phyloP scores from a whole-genome alignment of 192 early-diverging fungal species.

The Backusella macrospora region DNA sequence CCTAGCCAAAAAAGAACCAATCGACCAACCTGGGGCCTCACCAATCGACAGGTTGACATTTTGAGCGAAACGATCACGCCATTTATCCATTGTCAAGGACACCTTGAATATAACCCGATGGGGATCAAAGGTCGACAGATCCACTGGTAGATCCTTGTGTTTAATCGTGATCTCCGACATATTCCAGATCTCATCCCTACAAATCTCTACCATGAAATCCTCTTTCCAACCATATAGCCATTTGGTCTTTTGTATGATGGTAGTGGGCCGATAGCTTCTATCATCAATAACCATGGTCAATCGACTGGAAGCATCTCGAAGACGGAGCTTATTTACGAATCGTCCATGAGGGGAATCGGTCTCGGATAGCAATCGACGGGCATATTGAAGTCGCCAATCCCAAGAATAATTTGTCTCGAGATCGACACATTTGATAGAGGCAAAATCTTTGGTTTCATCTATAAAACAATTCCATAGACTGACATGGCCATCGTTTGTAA shows the following conservation, averaged over 20 bases:
- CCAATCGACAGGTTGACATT: slow-evolving; percentile 42
- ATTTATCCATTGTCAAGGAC: slow-evolving; percentile 31
- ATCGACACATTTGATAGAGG: slow-evolving; percentile 31
- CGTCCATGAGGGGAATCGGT: slow-evolving; percentile 35
- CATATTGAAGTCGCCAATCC: slow-evolving; percentile 36
- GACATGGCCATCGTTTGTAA: slow-evolving; percentile 37
- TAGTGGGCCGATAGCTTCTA: slow-evolving; percentile 20
- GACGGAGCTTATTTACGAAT: slow-evolving; percentile 32
- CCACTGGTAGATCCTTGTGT: slow-evolving; percentile 23
- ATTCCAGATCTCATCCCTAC: slow-evolving; percentile 45
- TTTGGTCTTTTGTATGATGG: slow-evolving; percentile 42
- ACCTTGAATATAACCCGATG: slow-evolving; percentile 26
- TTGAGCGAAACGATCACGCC: slow-evolving; percentile 42
- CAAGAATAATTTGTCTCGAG: slow-evolving; percentile 45
- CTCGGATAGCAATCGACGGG: slow-evolving; percentile 30
- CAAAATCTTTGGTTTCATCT: slow-evolving; percentile 29
- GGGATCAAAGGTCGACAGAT: slow-evolving; percentile 24
- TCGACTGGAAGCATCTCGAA: slow-evolving; percentile 25
- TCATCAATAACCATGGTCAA: slow-evolving; percentile 31
- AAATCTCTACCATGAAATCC: slow-evolving; percentile 45
- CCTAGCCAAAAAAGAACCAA: slow-evolving; percentile 28
- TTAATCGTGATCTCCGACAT: slow-evolving; percentile 12
- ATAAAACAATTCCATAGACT: slow-evolving; percentile 42
- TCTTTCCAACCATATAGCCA: slow-evolving; percentile 43
- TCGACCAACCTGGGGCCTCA: slow-evolving; percentile 41